Evolutionary conservation across 2,329 filamentous ascomycete genomes (phyloP), one percentile per base, ranked within the genome.

Genomic region (Apiospora pterosperma): DNA sequence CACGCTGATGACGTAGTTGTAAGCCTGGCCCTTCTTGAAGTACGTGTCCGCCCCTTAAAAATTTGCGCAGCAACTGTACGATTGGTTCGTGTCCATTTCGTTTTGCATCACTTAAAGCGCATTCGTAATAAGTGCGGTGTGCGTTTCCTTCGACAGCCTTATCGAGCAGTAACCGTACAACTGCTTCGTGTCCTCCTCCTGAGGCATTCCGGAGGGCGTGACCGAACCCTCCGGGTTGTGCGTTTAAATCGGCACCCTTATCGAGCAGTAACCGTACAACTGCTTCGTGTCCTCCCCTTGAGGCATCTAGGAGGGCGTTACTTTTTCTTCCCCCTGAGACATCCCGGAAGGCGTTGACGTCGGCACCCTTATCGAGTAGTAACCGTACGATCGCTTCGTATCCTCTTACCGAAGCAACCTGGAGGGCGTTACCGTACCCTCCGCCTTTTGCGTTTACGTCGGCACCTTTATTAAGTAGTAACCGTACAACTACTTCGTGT

Each of bases 31-130:
- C 61, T 88, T 85, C 74, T 92, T 92, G 79, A 92, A 90, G 71
- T 92, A 92, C 0, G 88, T 90, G 64, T 92, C 90, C 1, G 87
- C 89, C 0, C 90, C 90, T 64, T 86, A 88, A 60, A 92, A 83
- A 58, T 58, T 44, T 21, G 11, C 23, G 2, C 12, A 38, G 19
- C 31, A 59, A 19, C 16, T 21, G 10, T 1, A 25, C 31, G 3
- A 59, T 4, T 21, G 2, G 25, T 14, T 34, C 12, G 21, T 34
- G 10, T 5, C n/a, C n/a, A n/a, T n/a, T n/a, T n/a, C n/a, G n/a
- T n/a, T n/a, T n/a, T n/a, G n/a, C n/a, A n/a, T n/a, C n/a, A n/a
- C n/a, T n/a, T n/a, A n/a, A n/a, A n/a, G n/a, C n/a, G n/a, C n/a
- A n/a, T n/a, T n/a, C n/a, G n/a, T n/a, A n/a, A n/a, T n/a, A n/a